Conservation (phyloP, 2,329 filamentous ascomycete genomes). For the Fusarium sp. region DNA sequence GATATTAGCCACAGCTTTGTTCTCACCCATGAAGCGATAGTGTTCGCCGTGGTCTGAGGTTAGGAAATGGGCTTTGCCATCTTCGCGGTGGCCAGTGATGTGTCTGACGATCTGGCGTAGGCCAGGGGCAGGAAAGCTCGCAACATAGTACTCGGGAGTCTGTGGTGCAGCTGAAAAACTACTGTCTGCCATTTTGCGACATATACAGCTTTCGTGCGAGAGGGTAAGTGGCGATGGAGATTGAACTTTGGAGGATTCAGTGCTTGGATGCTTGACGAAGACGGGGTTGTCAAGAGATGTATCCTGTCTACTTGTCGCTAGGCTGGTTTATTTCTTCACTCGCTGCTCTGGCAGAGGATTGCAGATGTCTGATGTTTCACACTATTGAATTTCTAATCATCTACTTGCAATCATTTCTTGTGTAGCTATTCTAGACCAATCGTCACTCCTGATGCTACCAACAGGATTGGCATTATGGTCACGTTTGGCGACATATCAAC, state of each 20-base stretch:
- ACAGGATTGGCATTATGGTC: too few relatives aligned
- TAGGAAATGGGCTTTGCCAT: background rate
- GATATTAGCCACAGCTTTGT: background rate
- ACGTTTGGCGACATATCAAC: background rate
- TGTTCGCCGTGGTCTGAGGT: background rate
- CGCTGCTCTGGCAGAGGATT: too few relatives aligned
- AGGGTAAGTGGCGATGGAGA: rapidly evolving
- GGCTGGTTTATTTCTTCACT: rapidly evolving
- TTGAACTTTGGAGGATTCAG: background rate
- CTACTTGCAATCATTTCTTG: rapidly evolving
- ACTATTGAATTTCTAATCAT: background rate
- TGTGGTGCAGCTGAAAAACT: background rate
- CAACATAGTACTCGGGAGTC: background rate
- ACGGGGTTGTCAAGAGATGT: background rate
- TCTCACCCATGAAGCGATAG: background rate
- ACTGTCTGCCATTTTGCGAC: background rate
- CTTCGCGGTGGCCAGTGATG: background rate
- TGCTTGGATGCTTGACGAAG: background rate
- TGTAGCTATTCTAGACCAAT: background rate
- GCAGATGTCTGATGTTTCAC: too few relatives aligned
- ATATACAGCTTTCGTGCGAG: rapidly evolving
- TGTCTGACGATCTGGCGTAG: background rate
- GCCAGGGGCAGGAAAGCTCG: background rate
- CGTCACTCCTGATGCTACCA: background rate
- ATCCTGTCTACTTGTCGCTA: background rate